A percentile compares a stretch with the other conserved stretches of the same genome.
Evolutionary conservation across 2,329 filamentous ascomycete species (phyloP).

Genomic region (Trichoderma aggressivum): DNA sequence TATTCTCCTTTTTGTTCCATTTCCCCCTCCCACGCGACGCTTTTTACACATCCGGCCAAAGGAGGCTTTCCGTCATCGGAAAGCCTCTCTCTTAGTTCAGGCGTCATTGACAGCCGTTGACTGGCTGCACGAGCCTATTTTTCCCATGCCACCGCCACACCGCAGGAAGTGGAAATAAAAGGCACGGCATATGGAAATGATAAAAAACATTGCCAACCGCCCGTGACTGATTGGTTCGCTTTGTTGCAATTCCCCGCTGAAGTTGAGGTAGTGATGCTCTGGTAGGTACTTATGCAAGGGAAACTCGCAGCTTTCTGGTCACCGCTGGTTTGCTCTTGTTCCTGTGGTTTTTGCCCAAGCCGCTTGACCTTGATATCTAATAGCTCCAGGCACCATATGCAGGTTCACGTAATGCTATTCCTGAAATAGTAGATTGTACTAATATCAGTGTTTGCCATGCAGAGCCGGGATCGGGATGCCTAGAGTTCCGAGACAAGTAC

Average conservation of each 20-base stretch:
- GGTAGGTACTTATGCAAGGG: background rate
- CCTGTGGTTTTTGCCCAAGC: background rate
- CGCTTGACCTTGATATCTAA: background rate
- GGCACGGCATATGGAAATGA: background rate
- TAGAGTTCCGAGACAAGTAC: background rate
- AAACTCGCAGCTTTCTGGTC: background rate
- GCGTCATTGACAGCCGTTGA: background rate
- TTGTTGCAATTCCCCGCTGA: background rate
- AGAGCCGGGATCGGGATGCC: background rate
- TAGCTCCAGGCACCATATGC: background rate
- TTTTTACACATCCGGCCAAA: background rate
- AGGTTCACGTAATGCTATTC: background rate
- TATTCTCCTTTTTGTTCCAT: background rate
- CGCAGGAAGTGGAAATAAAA: background rate
- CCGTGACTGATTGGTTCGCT: background rate
- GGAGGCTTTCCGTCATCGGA: background rate
- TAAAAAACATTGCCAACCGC: background rate
- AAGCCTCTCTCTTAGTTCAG: background rate
- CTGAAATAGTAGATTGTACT: background rate
- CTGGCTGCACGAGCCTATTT: background rate
- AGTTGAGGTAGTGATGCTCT: background rate
- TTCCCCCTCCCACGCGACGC: background rate
- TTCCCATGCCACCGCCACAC: background rate
- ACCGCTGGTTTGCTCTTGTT: background rate
- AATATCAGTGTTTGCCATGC: background rate